Evolutionary conservation across 2,329 filamentous ascomycete genomes (phyloP).

Genomic region (Nothophoma quercina): DNA sequence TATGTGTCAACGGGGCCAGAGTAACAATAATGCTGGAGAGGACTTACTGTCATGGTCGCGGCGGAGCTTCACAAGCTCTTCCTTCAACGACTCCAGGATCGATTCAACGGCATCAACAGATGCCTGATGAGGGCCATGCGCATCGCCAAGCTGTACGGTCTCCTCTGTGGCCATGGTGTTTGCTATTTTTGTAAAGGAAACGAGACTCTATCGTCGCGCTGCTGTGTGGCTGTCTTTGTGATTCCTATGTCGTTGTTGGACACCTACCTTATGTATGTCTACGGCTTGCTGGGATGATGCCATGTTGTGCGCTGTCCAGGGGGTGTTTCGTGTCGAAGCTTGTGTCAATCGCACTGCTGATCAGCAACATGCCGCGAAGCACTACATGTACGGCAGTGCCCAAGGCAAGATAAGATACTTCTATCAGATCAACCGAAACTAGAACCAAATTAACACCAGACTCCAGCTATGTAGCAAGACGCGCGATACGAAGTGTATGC

Average conservation of each 20-base stretch:
- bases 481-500: not conserved
- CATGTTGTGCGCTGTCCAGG: conserved; percentile 8
- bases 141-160: conserved; percentile 41
- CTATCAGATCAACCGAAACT: too few species aligned
- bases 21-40: not conserved
- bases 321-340: conserved; percentile 7
- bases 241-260: not conserved
- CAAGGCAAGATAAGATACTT: too few species aligned
- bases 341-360: not conserved
- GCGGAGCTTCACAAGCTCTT: conserved; percentile 44
- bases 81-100: conserved; percentile 42
- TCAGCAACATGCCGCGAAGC: not conserved
- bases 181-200: not conserved
- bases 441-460: not conserved
- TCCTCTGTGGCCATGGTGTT: conserved; percentile 48
- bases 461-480: too few species aligned
- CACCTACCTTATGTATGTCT: not conserved
- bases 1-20: not conserved
- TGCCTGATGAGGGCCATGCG: conserved; percentile 45
- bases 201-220: too few species aligned
- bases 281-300: not conserved
- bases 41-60: conserved; percentile 44
- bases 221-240: too few species aligned
- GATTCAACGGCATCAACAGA: conserved; percentile 45
- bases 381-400: not conserved